phyloP scores from a whole-genome alignment of 805 yeast species.

The Monosporozyma servazzii region DNA sequence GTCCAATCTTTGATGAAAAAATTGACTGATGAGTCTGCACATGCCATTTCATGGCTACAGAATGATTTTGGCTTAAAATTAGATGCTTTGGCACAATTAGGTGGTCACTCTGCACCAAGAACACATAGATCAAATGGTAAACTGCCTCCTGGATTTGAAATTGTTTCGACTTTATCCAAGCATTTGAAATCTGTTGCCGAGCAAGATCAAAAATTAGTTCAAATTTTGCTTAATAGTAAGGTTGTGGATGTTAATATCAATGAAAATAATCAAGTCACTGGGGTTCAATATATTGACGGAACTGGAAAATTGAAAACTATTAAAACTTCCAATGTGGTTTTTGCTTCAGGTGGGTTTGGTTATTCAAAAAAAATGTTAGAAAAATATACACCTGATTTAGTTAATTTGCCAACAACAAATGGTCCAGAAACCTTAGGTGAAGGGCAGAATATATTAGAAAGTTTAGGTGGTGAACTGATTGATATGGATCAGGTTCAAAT shows the following conservation, averaged over 20 bases:
- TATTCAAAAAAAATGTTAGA: constrained; percentile 32
- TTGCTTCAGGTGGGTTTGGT: constrained; percentile 58
- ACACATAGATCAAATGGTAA: constrained; percentile 67
- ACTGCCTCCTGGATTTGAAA: constrained; percentile 53
- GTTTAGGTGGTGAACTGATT: constrained; percentile 40
- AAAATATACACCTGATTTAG: constrained; percentile 39
- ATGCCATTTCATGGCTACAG: constrained; percentile 69
- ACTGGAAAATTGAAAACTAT: constrained; percentile 22
- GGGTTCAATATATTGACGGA: constrained; percentile 34
- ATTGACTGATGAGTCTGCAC: constrained; percentile 51
- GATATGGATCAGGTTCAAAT: constrained; percentile 56
- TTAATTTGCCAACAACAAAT: constrained; percentile 45
- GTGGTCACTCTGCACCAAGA: constrained; percentile 74
- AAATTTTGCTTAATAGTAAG: constrained; percentile 34
- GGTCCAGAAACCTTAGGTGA: constrained; percentile 53
- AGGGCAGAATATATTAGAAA: constrained; percentile 40
- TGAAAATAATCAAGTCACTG: constrained; percentile 28
- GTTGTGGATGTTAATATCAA: constrained; percentile 29
- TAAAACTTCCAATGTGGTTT: constrained; percentile 32
- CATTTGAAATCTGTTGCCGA: constrained; percentile 28
- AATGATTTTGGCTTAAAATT: constrained; percentile 52
- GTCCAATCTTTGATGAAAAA: constrained; percentile 49
- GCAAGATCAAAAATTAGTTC: constrained; percentile 22
- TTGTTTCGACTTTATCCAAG: constrained; percentile 39
- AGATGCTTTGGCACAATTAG: constrained; percentile 61